Evolutionary conservation across 805 yeast genomes (phyloP).

Genomic region (Saccharomycopsis sp.): DNA sequence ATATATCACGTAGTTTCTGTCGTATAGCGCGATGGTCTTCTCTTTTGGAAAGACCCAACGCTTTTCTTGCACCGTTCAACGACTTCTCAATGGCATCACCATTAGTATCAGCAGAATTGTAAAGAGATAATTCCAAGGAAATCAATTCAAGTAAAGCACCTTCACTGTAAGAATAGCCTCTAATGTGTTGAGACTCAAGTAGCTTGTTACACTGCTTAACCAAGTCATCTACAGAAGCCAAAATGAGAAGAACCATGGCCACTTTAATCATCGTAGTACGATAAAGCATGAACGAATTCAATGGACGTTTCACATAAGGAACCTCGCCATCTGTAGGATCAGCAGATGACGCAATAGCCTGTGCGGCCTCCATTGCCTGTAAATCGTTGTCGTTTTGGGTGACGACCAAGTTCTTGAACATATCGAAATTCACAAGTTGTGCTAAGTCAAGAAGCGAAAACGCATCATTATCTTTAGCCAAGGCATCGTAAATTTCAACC

Average conservation of each 20-base stretch:
- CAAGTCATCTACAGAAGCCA: constrained; percentile 20
- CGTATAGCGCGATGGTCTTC: not conserved
- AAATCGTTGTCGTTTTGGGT: constrained; percentile 7
- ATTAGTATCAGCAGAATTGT: not conserved
- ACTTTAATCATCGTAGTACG: constrained; percentile 38
- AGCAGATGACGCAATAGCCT: not conserved
- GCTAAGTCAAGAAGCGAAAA: constrained; percentile 1
- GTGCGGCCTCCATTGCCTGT: not conserved
- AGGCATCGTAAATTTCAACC: not conserved
- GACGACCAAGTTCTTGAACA: not conserved
- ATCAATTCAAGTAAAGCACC: not conserved
- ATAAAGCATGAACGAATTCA: constrained; percentile 43
- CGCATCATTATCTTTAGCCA: not conserved
- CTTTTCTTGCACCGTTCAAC: not conserved
- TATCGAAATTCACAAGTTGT: constrained; percentile 5
- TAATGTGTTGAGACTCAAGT: not conserved
- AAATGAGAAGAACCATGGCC: constrained; percentile 27
- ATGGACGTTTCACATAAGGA: constrained; percentile 37
- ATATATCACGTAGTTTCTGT: not conserved
- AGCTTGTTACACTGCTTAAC: not conserved
- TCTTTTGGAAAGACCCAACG: not conserved
- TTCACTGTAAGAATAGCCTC: not conserved
- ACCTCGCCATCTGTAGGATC: not conserved
- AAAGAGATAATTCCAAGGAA: not conserved
- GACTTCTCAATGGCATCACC: constrained; percentile 12